Base-by-base conservation (phyloP, 1,284 basidiomycete species). In the Cutaneotrichosporon cavernicola region DNA sequence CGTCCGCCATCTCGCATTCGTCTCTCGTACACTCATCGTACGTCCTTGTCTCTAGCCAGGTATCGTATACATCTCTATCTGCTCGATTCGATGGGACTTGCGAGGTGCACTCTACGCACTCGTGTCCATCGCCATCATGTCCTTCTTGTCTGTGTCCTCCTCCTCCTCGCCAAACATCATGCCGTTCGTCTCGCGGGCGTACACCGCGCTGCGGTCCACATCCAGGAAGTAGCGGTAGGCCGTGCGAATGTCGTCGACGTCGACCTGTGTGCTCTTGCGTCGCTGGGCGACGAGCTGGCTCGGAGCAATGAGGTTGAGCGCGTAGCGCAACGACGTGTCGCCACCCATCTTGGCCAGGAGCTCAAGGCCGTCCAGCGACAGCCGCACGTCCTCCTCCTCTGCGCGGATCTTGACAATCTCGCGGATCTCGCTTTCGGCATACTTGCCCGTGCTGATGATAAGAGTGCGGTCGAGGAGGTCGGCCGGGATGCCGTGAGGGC, bases 371-470 rank as follows among this genome's bases (percentile, higher is more conserved):
- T 90, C 89, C 1, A 85, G 74, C 4, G 88, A 85, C 30, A 98
- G 84, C n/a, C 86, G 87, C 11, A 97, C 95, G 72, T 99, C 96
- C 80, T 99, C 96, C 80, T 99, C 96, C 80, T 95, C 89, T 69
- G 91, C 94, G 66, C 93, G 85, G 64, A 98, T 97, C 73, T 90
- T 87, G 69, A 98, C 89, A 74, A 99, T 99, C 79, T 96, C 88
- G 71, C 87, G 85, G 61, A 97, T 89, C 67, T 98, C 96, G 10
- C 89, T 89, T 56, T 88, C 85, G 7, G 84, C 81, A 78, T 99
- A 99, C n/a, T 89, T 87, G 72, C 89, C 88, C 21, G 96, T 99
- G 77, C 89, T 90, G 80, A 99, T 94, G 74, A 99, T 99, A 68
- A 99, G 83, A 58, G 97, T 90, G 46, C 96, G 88, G 81, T 98